phyloP scores from a whole-genome alignment of 352 stramenopile species.

The Phytophthora megakarya region DNA sequence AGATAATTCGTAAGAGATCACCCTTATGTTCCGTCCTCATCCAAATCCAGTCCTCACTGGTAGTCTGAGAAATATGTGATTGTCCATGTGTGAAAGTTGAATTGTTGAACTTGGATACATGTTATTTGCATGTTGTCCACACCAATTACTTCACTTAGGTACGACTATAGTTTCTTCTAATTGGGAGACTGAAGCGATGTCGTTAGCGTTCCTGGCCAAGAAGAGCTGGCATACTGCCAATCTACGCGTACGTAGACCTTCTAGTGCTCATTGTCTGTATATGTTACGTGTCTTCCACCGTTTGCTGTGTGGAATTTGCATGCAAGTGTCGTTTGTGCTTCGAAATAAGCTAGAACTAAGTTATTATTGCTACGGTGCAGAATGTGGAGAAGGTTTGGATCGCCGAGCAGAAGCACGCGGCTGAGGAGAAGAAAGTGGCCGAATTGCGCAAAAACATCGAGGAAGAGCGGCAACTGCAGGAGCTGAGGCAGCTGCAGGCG shows the following conservation, averaged over 20 bases:
- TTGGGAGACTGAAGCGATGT: constrained; percentile 51
- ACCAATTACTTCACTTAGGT: neutral
- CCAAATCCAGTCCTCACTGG: too few relatives aligned
- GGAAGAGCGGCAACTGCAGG: constrained; percentile 95
- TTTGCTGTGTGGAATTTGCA: neutral
- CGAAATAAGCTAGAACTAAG: constrained; percentile 8
- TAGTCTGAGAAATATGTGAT: too few relatives aligned
- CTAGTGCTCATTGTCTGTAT: neutral
- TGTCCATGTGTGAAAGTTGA: too few relatives aligned
- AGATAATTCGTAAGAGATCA: too few relatives aligned
- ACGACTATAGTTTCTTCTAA: constrained; percentile 1
- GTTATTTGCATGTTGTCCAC: too few relatives aligned
- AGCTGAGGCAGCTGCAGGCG: constrained; percentile 92
- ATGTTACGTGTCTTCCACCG: neutral
- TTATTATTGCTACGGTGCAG: constrained; percentile 35
- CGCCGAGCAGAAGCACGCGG: constrained; percentile 94
- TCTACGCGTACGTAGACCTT: constrained; percentile 67
- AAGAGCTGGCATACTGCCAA: constrained; percentile 98
- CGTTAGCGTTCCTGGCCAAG: constrained; percentile 94
- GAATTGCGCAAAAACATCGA: constrained; percentile 97
- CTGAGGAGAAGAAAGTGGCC: constrained; percentile 92
- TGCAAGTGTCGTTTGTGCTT: neutral
- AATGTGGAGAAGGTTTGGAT: constrained; percentile 99
- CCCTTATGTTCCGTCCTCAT: too few relatives aligned
- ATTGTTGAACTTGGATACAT: too few relatives aligned